Conservation (phyloP, 2,329 filamentous ascomycete genomes). For the Pyricularia sp. region DNA sequence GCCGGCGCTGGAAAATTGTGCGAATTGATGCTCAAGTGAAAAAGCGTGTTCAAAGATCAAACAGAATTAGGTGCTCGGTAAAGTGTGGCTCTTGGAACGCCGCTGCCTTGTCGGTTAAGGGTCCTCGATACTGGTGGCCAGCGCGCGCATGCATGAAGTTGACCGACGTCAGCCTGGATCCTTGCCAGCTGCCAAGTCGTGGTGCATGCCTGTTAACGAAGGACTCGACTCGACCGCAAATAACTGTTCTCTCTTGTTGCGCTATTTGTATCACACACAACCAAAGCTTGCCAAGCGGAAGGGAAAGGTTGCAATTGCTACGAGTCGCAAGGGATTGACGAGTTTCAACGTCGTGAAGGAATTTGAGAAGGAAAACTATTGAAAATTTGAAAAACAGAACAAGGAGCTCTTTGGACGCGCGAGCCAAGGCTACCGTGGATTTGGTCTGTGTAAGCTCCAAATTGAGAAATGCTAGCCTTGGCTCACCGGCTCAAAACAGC, state of each 20-base stretch:
- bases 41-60: background rate
- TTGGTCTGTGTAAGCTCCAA: background rate
- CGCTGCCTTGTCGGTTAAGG: slow-evolving; percentile 1
- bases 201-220: background rate
- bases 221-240: background rate
- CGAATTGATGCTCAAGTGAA: background rate
- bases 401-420: background rate
- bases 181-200: slow-evolving; percentile 1
- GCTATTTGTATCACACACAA: background rate
- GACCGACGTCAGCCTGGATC: slow-evolving; percentile 1
- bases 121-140: background rate
- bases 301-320: background rate
- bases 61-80: background rate
- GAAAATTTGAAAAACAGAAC: background rate
- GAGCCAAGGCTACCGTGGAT: background rate
- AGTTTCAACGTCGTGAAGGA: background rate
- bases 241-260: background rate
- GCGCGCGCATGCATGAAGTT: background rate
- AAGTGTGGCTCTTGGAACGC: background rate
- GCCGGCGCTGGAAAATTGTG: background rate
- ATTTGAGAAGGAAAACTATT: background rate
- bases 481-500: background rate
- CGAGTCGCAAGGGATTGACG: background rate
- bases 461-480: background rate
- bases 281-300: no score